A percentile compares a stretch with the other conserved stretches of the same genome.
Evolutionary conservation across 2,329 filamentous ascomycete genomes (phyloP).

Genomic region (Metarhizium robertsii): DNA sequence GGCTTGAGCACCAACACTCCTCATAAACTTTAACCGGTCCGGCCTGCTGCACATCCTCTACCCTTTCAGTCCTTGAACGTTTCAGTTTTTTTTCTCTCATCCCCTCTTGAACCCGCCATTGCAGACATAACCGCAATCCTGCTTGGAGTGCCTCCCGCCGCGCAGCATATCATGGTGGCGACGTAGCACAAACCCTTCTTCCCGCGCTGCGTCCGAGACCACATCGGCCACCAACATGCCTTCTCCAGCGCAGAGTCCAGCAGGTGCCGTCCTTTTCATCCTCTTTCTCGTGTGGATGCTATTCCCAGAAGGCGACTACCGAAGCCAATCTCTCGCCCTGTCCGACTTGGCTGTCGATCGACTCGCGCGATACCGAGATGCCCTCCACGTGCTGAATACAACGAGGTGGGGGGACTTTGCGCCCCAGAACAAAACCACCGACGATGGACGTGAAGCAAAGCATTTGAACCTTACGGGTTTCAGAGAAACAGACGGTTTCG

Average conservation of each 20-base stretch:
- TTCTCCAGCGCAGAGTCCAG: conserved; percentile 35
- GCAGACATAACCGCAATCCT: not conserved
- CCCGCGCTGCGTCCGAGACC: not conserved
- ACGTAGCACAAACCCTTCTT: conserved; percentile 3
- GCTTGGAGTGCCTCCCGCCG: not conserved
- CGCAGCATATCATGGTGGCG: conserved; percentile 8
- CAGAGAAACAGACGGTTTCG: conserved; percentile 61
- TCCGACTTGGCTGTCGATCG: conserved; percentile 32
- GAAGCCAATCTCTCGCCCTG: conserved; percentile 20
- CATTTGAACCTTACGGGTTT: conserved; percentile 72
- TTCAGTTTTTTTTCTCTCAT: no score
- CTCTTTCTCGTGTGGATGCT: conserved; percentile 30
- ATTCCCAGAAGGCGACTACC: conserved; percentile 26
- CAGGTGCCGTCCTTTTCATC: conserved; percentile 19
- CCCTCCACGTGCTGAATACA: conserved; percentile 43
- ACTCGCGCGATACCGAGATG: conserved; percentile 40
- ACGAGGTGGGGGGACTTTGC: conserved; percentile 53
- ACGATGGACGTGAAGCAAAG: conserved; percentile 17
- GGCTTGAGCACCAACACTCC: not conserved
- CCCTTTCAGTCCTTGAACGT: not conserved
- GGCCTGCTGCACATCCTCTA: not conserved
- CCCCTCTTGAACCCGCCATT: no score
- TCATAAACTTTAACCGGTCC: not conserved
- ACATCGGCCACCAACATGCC: conserved; percentile 24
- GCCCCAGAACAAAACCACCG: conserved; percentile 25